phyloP scores from a whole-genome alignment of 768 basidiomycete species.

The Paxillus involutus region DNA sequence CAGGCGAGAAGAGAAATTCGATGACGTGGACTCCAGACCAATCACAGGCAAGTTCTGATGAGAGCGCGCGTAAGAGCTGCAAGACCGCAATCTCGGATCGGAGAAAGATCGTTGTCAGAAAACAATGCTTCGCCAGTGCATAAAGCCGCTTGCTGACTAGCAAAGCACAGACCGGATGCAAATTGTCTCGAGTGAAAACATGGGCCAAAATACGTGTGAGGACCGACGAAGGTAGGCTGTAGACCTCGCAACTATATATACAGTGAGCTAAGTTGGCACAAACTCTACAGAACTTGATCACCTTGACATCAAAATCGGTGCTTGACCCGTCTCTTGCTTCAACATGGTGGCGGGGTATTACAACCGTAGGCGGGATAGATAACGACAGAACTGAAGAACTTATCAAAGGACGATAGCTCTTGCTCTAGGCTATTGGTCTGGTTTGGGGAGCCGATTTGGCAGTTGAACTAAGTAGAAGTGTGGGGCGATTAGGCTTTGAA shows the following conservation, averaged over 20 bases:
- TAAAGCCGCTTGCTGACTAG: neutral
- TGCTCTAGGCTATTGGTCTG: too few species aligned
- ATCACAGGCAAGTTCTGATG: neutral
- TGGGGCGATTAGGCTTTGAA: too few species aligned
- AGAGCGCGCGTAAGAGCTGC: neutral
- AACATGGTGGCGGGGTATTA: too few species aligned
- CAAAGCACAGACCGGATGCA: neutral
- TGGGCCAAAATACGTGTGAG: neutral
- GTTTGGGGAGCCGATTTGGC: too few species aligned
- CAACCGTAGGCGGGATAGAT: neutral
- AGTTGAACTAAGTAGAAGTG: too few species aligned
- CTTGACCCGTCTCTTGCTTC: too few species aligned
- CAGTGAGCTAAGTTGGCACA: neutral
- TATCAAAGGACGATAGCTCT: too few species aligned
- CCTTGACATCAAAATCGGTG: too few species aligned
- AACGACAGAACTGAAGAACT: neutral
- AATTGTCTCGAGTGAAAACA: neutral
- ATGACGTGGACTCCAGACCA: neutral
- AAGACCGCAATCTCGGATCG: constrained; percentile 1
- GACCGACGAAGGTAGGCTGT: neutral
- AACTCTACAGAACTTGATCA: too few species aligned
- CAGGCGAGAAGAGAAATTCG: constrained; percentile 3
- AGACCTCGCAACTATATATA: neutral
- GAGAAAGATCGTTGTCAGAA: constrained; percentile 1
- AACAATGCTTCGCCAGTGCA: neutral